Percentiles rank a stretch among this genome's conserved stretches.
phyloP scores from a whole-genome alignment of 2,329 filamentous ascomycete species.

The Colletotrichum sp. region DNA sequence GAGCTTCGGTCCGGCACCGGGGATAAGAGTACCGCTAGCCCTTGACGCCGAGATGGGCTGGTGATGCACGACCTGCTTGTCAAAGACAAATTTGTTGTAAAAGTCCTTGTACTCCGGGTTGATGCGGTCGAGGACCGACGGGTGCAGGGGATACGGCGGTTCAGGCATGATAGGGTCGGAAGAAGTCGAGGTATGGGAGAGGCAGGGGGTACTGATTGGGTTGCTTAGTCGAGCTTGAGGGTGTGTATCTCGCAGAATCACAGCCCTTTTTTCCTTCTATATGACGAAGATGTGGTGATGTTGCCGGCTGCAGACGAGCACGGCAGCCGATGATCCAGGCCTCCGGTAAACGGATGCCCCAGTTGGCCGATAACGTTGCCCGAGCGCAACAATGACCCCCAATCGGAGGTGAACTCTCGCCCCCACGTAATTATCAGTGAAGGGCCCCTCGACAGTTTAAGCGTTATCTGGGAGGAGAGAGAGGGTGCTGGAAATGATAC shows the following conservation, averaged over 20 bases:
- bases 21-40: constrained; percentile 55
- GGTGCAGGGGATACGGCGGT: constrained; percentile 19
- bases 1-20: constrained; percentile 53
- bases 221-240: neutral
- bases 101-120: constrained; percentile 57
- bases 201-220: neutral
- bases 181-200: neutral
- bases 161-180: constrained; percentile 33
- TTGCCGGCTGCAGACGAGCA: neutral
- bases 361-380: neutral
- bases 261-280: neutral
- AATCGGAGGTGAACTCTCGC: neutral
- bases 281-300: neutral
- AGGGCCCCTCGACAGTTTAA: neutral
- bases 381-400: neutral
- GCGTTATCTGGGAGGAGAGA: neutral
- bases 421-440: neutral
- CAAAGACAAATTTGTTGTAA: constrained; percentile 55
- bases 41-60: constrained; percentile 58
- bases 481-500: neutral
- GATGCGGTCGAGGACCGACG: constrained; percentile 37
- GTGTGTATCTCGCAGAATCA: neutral
- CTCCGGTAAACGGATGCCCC: neutral
- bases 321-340: neutral
- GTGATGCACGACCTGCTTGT: constrained; percentile 58